phyloP scores from a whole-genome alignment of 2,329 filamentous ascomycete genomes.

The Cercospora sojina region DNA sequence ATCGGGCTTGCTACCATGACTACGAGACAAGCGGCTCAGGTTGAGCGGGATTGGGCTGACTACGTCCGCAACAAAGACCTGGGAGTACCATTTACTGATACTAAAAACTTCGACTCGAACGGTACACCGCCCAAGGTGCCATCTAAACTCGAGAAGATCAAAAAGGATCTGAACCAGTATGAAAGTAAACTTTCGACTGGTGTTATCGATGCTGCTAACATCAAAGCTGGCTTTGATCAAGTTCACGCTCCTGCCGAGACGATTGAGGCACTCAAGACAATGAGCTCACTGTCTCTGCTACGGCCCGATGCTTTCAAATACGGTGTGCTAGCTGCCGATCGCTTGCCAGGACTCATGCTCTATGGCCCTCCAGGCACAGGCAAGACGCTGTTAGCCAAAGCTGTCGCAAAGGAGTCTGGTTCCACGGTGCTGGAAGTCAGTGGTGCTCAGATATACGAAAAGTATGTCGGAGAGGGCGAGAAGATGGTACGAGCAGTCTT shows the following conservation, averaged over 20 bases:
- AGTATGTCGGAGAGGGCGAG: slow-evolving; percentile 93
- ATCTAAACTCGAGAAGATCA: slow-evolving; percentile 47
- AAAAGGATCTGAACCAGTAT: slow-evolving; percentile 65
- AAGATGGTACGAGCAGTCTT: slow-evolving; percentile 95
- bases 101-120: background rate
- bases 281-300: slow-evolving; percentile 82
- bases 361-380: slow-evolving; percentile 91
- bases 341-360: slow-evolving; percentile 90
- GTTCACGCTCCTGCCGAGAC: slow-evolving; percentile 81
- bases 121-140: background rate
- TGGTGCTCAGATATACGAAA: slow-evolving; percentile 89
- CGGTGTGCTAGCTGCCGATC: slow-evolving; percentile 85
- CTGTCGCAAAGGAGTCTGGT: slow-evolving; percentile 64
- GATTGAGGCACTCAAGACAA: slow-evolving; percentile 79
- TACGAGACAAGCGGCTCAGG: slow-evolving; percentile 26
- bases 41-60: slow-evolving; percentile 20
- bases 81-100: background rate
- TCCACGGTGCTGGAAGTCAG: slow-evolving; percentile 78
- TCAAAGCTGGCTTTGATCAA: slow-evolving; percentile 83
- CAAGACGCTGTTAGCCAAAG: slow-evolving; percentile 75
- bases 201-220: slow-evolving; percentile 75
- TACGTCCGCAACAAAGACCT: slow-evolving; percentile 11
- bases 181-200: slow-evolving; percentile 81
- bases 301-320: slow-evolving; percentile 95
- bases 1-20: slow-evolving; percentile 32